Evolutionary conservation across 2,329 filamentous ascomycete genomes (phyloP), one percentile per base, ranked within the genome.

Genomic region (Colletotrichum echinochloae): DNA sequence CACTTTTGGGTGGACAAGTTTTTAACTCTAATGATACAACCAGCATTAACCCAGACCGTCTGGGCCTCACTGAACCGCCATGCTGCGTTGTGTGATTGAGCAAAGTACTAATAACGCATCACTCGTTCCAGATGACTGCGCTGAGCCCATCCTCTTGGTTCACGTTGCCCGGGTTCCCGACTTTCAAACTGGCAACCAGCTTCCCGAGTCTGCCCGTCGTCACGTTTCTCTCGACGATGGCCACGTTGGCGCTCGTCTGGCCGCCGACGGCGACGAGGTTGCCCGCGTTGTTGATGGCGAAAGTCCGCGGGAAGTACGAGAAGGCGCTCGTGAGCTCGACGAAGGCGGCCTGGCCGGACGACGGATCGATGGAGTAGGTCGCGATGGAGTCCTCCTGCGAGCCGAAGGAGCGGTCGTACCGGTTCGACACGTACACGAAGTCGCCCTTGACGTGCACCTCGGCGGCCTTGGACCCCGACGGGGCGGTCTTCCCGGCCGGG

Each of bases 211-310:
- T 78, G 0, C 91, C 91, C 0, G 86, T 88, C 18, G 78, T 76
- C 0, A 82, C 77, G 77, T 92, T 85, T 14, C 91, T 80, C 69
- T 79, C 77, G 33, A 91, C 81, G 41, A 93, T 84, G 2, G 85
- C 87, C 0, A 93, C 87, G 28, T 84, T 88, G 18, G 86, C 83
- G 49, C 85, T 88, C 2, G 85, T 84, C 80, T 92, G 90, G 30
- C 91, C 85, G 0, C 87, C 91, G 48, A 93, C 85, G 0, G 90
- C 90, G 1, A 92, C 84, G 70, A 90, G 74, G 54, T 85, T 82
- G 0, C 90, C 90, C 0, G 84, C 84, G 48, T 83, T 83, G 75
- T 91, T 92, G 64, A 91, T 81, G 28, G 83, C 83, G 76, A 92
- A 90, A 1, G 90, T 90, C 1, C 91, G 83, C 0, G 91, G 91